Evolutionary conservation across 306 rosid genomes (phyloP).

Genomic region (Quercus rubra): DNA sequence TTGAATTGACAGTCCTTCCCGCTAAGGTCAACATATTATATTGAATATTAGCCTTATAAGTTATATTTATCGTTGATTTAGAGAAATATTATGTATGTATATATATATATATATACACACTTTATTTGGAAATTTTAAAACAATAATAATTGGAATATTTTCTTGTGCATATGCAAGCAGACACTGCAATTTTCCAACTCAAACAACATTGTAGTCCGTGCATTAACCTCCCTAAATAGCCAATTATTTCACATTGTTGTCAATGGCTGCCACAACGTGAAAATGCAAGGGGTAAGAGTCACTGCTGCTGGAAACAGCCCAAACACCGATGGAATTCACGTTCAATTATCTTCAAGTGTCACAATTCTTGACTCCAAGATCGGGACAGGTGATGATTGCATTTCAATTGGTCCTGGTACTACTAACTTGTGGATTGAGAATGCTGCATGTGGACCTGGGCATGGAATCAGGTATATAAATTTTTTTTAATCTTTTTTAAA

Average conservation of each 20-base stretch:
- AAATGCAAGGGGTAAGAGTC: conserved; percentile 31
- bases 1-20: too few species aligned
- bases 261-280: conserved; percentile 39
- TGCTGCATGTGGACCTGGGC: conserved; percentile 61
- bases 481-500: too few species aligned
- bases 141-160: background rate
- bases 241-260: conserved; percentile 52
- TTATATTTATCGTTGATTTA: too few species aligned
- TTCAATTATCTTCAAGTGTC: conserved; percentile 45
- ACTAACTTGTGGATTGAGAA: conserved; percentile 55
- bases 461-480: conserved; percentile 47
- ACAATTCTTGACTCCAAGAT: conserved; percentile 40
- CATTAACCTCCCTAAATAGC: conserved; percentile 43
- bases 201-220: conserved; percentile 37
- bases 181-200: conserved; percentile 35
- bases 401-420: conserved; percentile 64
- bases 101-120: background rate
- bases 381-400: conserved; percentile 55
- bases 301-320: conserved; percentile 44
- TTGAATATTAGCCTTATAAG: too few species aligned
- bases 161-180: conserved; percentile 8
- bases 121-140: background rate
- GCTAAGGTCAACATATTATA: too few species aligned
- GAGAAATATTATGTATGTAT: too few species aligned
- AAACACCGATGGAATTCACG: conserved; percentile 64